Percentiles rank a stretch among this genome's conserved stretches.
phyloP scores from a whole-genome alignment of 768 basidiomycete genomes.

The Amanita thiersii region DNA sequence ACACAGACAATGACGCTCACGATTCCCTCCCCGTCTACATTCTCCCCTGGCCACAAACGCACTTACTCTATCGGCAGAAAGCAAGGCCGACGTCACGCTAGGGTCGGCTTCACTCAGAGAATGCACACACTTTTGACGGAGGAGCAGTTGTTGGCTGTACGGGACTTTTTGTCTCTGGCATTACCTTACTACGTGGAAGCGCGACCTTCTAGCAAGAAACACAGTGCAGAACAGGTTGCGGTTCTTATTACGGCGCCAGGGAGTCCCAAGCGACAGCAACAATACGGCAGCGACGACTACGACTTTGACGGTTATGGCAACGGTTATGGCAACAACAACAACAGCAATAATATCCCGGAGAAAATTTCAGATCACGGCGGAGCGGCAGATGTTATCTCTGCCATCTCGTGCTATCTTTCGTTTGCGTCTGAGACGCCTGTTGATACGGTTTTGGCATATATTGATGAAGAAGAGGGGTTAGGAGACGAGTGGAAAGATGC shows the following conservation, averaged over 20 bases:
- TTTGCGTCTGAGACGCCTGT: slow-evolving; percentile 16
- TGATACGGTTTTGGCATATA: slow-evolving; percentile 14
- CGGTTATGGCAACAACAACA: neutral
- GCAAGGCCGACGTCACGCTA: neutral
- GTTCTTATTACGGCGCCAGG: slow-evolving; percentile 17
- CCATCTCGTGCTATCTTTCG: slow-evolving; percentile 17
- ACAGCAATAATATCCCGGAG: neutral
- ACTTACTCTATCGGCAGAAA: slow-evolving; percentile 5
- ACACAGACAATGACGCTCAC: slow-evolving; percentile 12
- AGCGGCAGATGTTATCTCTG: slow-evolving; percentile 18
- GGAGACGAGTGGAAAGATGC: slow-evolving; percentile 15
- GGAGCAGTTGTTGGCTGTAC: slow-evolving; percentile 27
- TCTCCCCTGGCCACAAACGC: slow-evolving; percentile 8
- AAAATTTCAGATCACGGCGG: slow-evolving; percentile 4
- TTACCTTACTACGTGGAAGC: slow-evolving; percentile 24
- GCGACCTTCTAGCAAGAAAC: slow-evolving; percentile 9
- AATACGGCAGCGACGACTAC: neutral
- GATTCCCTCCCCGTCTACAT: slow-evolving; percentile 3
- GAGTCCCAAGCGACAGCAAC: neutral
- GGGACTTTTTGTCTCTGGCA: slow-evolving; percentile 35
- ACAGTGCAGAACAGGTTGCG: slow-evolving; percentile 11
- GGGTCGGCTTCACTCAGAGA: slow-evolving; percentile 1
- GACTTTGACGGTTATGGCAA: neutral
- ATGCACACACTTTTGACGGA: slow-evolving; percentile 17
- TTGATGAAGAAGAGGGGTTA: slow-evolving; percentile 15